Percentiles rank a stretch among this genome's conserved stretches.
Conservation (phyloP, 176 grass and related monocot genomes). For the Carex kokanica region DNA sequence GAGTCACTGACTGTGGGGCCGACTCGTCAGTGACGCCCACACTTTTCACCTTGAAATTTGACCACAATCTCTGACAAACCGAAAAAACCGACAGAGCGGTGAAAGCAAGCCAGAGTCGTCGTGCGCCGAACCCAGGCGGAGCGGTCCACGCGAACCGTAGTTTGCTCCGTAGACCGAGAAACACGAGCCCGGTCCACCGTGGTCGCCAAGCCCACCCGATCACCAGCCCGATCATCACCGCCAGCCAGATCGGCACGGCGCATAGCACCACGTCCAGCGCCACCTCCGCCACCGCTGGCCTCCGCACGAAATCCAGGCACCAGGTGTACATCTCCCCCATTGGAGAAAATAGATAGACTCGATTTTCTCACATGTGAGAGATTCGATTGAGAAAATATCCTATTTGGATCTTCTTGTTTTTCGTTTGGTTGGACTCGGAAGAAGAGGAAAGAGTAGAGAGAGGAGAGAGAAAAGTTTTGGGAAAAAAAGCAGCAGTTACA, state of each 20-base stretch:
- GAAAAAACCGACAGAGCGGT: conserved; percentile 94
- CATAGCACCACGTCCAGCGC: conserved; percentile 82
- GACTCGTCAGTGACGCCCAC: not conserved
- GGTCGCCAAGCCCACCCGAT: conserved; percentile 95
- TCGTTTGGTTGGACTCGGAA: not conserved
- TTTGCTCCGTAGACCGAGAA: conserved; percentile 69
- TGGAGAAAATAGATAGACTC: conserved; percentile 1
- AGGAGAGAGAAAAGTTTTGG: not conserved
- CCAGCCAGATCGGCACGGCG: conserved; percentile 96
- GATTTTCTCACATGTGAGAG: not conserved
- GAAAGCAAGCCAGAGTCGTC: conserved; percentile 91
- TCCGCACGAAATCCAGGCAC: conserved; percentile 55
- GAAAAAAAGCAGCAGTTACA: not conserved
- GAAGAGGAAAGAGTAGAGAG: not conserved
- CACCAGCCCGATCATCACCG: conserved; percentile 87
- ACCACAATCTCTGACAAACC: conserved; percentile 56
- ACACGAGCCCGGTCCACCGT: conserved; percentile 86
- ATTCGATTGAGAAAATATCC: not conserved
- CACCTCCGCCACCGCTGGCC: conserved; percentile 72
- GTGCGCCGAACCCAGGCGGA: conserved; percentile 70
- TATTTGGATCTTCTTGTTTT: not conserved
- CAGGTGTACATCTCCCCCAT: conserved; percentile 75
- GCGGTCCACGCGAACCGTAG: conserved; percentile 62
- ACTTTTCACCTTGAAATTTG: conserved; percentile 31
- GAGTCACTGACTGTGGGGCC: not conserved